Percentiles rank a stretch among this genome's conserved stretches.
phyloP scores from a whole-genome alignment of 768 basidiomycete species.

The Myochromella boudieri region DNA sequence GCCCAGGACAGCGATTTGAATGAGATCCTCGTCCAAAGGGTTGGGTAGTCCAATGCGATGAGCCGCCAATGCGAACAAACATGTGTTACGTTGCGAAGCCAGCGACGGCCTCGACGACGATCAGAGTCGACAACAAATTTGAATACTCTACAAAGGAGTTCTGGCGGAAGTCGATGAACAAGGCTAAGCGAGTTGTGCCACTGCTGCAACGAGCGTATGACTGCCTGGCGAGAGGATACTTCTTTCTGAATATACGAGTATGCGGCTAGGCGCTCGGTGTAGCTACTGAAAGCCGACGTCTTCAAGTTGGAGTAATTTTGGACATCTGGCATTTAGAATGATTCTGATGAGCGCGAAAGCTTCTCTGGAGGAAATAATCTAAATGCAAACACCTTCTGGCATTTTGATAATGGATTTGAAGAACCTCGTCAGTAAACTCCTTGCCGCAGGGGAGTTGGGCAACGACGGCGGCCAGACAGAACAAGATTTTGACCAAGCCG shows the following conservation, averaged over 20 bases:
- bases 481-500: too few species aligned
- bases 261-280: conserved; percentile 8
- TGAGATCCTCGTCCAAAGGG: conserved; percentile 4
- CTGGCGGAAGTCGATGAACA: conserved; percentile 8
- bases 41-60: conserved; percentile 4
- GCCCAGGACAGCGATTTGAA: conserved; percentile 4
- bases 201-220: background rate
- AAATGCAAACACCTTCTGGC: too few species aligned
- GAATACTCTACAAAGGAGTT: conserved; percentile 7
- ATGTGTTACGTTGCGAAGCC: conserved; percentile 9
- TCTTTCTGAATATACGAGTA: background rate
- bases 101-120: background rate
- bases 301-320: too few species aligned
- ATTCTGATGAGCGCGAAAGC: too few species aligned
- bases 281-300: background rate
- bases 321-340: too few species aligned
- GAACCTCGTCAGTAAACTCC: too few species aligned
- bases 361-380: too few species aligned
- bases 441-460: too few species aligned
- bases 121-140: background rate
- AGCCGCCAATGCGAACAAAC: conserved; percentile 11
- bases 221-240: background rate
- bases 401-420: too few species aligned
- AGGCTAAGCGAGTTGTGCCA: conserved; percentile 7
- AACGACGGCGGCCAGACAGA: too few species aligned